Percentiles rank a stretch among this genome's conserved stretches.
These are phyloP conservation scores for Claviceps sp. DNA, from an alignment of 2,329 filamentous ascomycete species.

Conservation along the genomic window DNA sequence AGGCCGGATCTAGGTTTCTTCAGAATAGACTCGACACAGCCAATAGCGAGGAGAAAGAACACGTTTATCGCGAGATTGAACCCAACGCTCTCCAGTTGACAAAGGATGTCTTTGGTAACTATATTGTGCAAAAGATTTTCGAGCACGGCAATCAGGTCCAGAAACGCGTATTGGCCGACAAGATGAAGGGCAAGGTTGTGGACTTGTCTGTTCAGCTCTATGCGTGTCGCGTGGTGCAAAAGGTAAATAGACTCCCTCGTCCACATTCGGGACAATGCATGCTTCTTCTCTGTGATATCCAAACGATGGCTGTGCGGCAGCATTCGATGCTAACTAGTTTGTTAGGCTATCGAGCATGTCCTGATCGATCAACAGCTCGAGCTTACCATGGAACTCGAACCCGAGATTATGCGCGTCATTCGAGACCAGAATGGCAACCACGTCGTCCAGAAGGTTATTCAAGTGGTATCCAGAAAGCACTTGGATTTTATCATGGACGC, in stretches of 20 bases:
- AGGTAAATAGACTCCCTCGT: conserved; percentile 35
- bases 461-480: conserved; percentile 61
- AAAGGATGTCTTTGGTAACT: conserved; percentile 96
- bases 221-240: conserved; percentile 90
- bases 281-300: neutral
- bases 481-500: conserved; percentile 77
- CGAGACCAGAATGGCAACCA: conserved; percentile 91
- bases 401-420: conserved; percentile 62
- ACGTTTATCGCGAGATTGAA: conserved; percentile 76
- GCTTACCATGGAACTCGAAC: conserved; percentile 71
- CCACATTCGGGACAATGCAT: neutral
- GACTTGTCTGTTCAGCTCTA: conserved; percentile 79
- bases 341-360: conserved; percentile 75
- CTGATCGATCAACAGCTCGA: conserved; percentile 82
- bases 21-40: conserved; percentile 84
- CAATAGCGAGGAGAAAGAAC: conserved; percentile 91
- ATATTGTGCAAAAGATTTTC: conserved; percentile 95
- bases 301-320: too few relatives aligned
- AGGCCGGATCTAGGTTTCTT: conserved; percentile 90
- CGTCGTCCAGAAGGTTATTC: conserved; percentile 88
- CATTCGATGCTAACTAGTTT: too few relatives aligned
- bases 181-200: conserved; percentile 78
- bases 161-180: conserved; percentile 72
- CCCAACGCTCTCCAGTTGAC: conserved; percentile 77
- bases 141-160: conserved; percentile 90